A percentile compares a stretch with the other conserved stretches of the same genome.
Evolutionary conservation across 2,329 filamentous ascomycete species (phyloP).

Genomic region (Fusarium goolgardi): DNA sequence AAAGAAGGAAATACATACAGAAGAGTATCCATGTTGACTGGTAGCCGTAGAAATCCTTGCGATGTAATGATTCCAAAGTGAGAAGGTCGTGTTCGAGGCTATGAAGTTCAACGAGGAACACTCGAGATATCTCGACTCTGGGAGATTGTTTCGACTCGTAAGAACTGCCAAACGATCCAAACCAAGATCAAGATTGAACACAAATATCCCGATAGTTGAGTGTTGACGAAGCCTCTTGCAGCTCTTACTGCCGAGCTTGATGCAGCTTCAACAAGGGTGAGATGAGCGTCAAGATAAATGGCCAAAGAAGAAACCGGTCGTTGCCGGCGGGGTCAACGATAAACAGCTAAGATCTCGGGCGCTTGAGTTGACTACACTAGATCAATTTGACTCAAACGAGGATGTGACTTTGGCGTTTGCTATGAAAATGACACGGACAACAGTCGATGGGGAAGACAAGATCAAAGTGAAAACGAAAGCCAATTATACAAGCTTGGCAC

Average conservation of each 20-base stretch:
- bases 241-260: conserved; percentile 3
- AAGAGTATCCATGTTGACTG: conserved; percentile 67
- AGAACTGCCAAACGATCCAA: not conserved
- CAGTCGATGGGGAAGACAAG: not conserved
- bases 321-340: conserved; percentile 28
- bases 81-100: conserved; percentile 6
- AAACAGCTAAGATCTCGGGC: conserved; percentile 6
- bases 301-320: conserved; percentile 24
- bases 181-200: not conserved
- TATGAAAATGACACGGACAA: not conserved
- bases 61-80: conserved; percentile 1
- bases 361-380: conserved; percentile 13
- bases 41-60: conserved; percentile 23
- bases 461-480: conserved; percentile 3
- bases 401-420: not conserved
- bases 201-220: not conserved
- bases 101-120: conserved; percentile 5
- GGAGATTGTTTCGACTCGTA: not conserved
- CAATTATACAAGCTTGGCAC: conserved; percentile 14
- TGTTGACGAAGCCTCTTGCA: conserved; percentile 4
- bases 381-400: not conserved
- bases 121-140: not conserved
- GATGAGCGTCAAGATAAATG: conserved; percentile 11
- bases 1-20: conserved; percentile 61
- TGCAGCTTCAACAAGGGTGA: conserved; percentile 16